phyloP scores from a whole-genome alignment of 23 red algal species.

The Gracilaria gracilis region DNA sequence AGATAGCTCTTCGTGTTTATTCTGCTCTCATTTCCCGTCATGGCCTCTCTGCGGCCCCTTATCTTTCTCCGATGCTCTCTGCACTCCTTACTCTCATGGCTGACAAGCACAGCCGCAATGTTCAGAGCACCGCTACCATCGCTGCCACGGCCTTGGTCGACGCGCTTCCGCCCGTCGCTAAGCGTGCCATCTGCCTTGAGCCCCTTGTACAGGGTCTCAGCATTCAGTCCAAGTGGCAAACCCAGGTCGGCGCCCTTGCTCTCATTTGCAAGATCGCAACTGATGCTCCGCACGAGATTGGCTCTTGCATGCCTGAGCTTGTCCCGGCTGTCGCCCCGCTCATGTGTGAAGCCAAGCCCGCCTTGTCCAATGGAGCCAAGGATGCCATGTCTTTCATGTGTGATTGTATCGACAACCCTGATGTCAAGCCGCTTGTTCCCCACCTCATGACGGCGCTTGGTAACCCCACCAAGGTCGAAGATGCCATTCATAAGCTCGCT shows the following conservation, averaged over 20 bases:
- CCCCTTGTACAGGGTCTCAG: slow-evolving; percentile 58
- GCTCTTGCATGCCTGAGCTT: slow-evolving; percentile 79
- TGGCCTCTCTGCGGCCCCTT: slow-evolving; percentile 43
- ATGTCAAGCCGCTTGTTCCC: slow-evolving; percentile 83
- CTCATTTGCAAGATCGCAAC: slow-evolving; percentile 72
- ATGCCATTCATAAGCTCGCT: slow-evolving; percentile 80
- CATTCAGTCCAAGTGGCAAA: slow-evolving; percentile 85
- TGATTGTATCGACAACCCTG: slow-evolving; percentile 81
- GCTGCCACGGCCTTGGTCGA: slow-evolving; percentile 54
- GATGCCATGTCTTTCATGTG: slow-evolving; percentile 73
- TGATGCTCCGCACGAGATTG: slow-evolving; percentile 85
- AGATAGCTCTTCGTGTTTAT: slow-evolving; percentile 53
- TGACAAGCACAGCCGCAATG: slow-evolving; percentile 76
- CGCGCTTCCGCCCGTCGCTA: slow-evolving; percentile 62
- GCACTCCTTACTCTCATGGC: slow-evolving; percentile 65
- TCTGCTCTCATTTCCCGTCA: slow-evolving; percentile 33
- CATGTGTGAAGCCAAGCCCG: slow-evolving; percentile 82
- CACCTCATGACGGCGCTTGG: slow-evolving; percentile 77
- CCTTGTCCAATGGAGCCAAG: slow-evolving; percentile 47
- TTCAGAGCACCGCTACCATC: slow-evolving; percentile 45
- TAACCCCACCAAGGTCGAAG: slow-evolving; percentile 75
- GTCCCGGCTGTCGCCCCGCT: slow-evolving; percentile 75
- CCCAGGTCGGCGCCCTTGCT: slow-evolving; percentile 70
- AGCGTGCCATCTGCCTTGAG: slow-evolving; percentile 65
- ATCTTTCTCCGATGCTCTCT: slow-evolving; percentile 52